Percentiles rank a stretch among this genome's conserved stretches.
Conservation (phyloP, 106 monocot species). For the Triglochin maritima region DNA sequence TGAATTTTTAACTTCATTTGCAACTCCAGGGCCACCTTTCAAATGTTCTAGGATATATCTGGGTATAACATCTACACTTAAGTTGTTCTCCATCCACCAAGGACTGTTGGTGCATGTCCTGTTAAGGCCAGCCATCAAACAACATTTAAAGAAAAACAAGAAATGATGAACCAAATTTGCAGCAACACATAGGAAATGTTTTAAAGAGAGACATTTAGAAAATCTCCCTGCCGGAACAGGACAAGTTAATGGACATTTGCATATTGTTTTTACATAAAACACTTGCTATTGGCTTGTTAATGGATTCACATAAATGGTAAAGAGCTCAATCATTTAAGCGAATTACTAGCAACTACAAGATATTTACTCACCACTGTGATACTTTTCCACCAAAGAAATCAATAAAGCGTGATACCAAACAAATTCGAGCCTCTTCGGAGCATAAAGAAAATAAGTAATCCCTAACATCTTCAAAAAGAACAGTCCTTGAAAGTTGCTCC, state of each 20-base stretch:
- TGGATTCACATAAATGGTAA: too few relatives aligned
- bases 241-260: too few relatives aligned
- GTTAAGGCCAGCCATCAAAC: not conserved
- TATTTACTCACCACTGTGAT: constrained; percentile 55
- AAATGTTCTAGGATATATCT: constrained; percentile 41
- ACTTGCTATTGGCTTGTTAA: too few relatives aligned
- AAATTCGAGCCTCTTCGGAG: constrained; percentile 63
- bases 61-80: constrained; percentile 53
- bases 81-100: constrained; percentile 65
- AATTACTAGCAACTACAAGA: not conserved
- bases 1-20: constrained; percentile 12
- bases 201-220: not conserved
- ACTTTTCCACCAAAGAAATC: constrained; percentile 81
- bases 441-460: constrained; percentile 80
- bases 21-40: constrained; percentile 12
- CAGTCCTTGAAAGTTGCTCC: constrained; percentile 75
- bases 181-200: not conserved
- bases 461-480: constrained; percentile 82
- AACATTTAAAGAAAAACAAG: not conserved
- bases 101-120: constrained; percentile 78
- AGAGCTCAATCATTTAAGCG: not conserved
- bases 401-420: constrained; percentile 69
- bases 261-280: too few relatives aligned
- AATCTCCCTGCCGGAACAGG: too few relatives aligned
- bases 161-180: too few relatives aligned